Percentiles rank a stretch among this genome's conserved stretches.
phyloP scores from a whole-genome alignment of 2,329 filamentous ascomycete species.

The Neoscytalidium dimidiatum region DNA sequence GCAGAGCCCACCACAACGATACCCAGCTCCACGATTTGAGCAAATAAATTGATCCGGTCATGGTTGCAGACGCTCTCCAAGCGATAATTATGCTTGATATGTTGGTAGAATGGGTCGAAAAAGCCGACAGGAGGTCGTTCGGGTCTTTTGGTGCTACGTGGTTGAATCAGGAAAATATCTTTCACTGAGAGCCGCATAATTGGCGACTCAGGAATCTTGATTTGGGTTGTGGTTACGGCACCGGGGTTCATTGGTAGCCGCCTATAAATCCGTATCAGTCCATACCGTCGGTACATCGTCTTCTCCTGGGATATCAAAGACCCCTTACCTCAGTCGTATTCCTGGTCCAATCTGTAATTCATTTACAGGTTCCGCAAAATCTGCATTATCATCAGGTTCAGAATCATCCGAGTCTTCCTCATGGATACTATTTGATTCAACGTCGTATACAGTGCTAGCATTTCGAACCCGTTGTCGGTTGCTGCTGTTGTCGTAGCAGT shows the following conservation, averaged over 20 bases:
- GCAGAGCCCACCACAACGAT: constrained; percentile 68
- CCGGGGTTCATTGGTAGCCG: neutral
- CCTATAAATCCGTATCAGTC: neutral
- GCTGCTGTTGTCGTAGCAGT: constrained; percentile 10
- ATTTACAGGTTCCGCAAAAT: neutral
- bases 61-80: constrained; percentile 23
- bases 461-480: constrained; percentile 8
- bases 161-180: constrained; percentile 48
- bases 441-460: neutral
- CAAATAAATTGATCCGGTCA: constrained; percentile 63
- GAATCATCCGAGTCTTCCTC: neutral
- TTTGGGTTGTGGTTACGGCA: neutral
- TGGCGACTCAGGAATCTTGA: constrained; percentile 27
- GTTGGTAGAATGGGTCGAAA: constrained; percentile 23
- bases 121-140: neutral
- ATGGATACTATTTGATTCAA: neutral
- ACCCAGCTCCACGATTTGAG: constrained; percentile 69
- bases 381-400: neutral
- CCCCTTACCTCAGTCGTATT: neutral
- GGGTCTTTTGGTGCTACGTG: constrained; percentile 19
- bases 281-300: too few species aligned
- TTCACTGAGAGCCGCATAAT: constrained; percentile 46
- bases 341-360: neutral
- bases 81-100: neutral
- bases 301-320: too few species aligned